Evolutionary conservation across 306 rosid species (phyloP), one percentile per base, ranked within the genome.

Genomic region (Acacia confusa): DNA sequence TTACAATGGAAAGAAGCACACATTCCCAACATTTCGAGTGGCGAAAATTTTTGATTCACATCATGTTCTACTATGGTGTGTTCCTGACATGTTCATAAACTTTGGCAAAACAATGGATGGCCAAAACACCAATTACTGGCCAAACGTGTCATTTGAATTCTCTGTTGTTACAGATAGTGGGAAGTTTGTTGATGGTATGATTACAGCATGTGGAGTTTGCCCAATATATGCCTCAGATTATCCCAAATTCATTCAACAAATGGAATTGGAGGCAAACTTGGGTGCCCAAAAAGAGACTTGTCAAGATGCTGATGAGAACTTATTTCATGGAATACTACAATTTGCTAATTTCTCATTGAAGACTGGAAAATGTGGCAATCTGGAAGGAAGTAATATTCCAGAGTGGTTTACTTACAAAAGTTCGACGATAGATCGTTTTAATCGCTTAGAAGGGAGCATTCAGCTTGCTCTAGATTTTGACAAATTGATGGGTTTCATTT

Each of bases 11-110:
- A 9, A 9, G 0, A 1, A 9, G 30, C 6, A 1, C 1, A 3
- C 3, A 2, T 2, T 0, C 0, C 9, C 7, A 3, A 0, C 0
- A 2, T 57, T 10, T 9, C 0, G 9, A 3, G 0, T 0, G 4
- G 1, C 0, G 7, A 9, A 2, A 57, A 10, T 2, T n/a, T 9
- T 22, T 22, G 7, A 9, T 57, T 22, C 64, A 22, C 64, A 57
- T 24, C 30, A 57, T 57, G 64, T 57, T 57, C 3, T 0, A 10
- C 64, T 57, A 9, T 57, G 64, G 64, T n/a, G 25, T n/a, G 27
- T 1, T 7, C 7, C 60, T 13, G 52, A 0, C 9, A 0, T 2
- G 22, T 9, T 10, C 5, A 24, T 2, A 2, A 9, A 7, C 11
- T 7, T 53, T 4, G 3, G 1, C 1, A 53, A 20, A 20, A 53